Evolutionary conservation across 176 grass and related monocot genomes (phyloP).

Genomic region (Microstegium vimineum): DNA sequence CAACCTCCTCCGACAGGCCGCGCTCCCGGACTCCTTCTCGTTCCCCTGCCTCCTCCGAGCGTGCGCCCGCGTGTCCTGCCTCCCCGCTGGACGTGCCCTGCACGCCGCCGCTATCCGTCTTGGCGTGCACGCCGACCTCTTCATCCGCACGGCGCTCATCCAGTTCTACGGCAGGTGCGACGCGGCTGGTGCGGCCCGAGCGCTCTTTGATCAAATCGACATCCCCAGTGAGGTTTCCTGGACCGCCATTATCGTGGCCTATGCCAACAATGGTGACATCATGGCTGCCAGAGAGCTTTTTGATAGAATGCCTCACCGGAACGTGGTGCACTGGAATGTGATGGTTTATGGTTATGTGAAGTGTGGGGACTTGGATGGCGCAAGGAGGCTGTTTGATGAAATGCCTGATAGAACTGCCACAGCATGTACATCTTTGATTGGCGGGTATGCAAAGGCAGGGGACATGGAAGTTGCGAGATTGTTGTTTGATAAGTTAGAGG

Average conservation of each 20-base stretch:
- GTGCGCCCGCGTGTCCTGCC: conserved; percentile 32
- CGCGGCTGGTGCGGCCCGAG: conserved; percentile 17
- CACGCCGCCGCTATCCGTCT: conserved; percentile 53
- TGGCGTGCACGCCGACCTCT: conserved; percentile 65
- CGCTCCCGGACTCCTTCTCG: conserved; percentile 62
- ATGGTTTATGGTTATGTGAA: conserved; percentile 77
- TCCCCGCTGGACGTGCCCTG: conserved; percentile 28
- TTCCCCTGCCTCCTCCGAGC: conserved; percentile 60
- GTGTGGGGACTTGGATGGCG: conserved; percentile 47
- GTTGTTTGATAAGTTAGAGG: conserved; percentile 57
- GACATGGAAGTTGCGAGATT: conserved; percentile 49
- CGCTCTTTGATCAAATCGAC: conserved; percentile 57
- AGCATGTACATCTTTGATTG: conserved; percentile 65
- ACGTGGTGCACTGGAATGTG: conserved; percentile 67
- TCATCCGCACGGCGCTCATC: conserved; percentile 70
- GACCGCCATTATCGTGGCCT: conserved; percentile 53
- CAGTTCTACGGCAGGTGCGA: conserved; percentile 69
- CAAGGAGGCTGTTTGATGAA: conserved; percentile 56
- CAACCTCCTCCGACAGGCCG: conserved; percentile 36
- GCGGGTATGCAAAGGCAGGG: conserved; percentile 67
- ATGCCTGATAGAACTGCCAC: conserved; percentile 57
- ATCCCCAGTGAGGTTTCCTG: conserved; percentile 58
- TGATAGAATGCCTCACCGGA: conserved; percentile 56
- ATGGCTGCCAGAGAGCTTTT: conserved; percentile 46
- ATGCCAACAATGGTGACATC: conserved; percentile 38